Evolutionary conservation across 2,329 filamentous ascomycete genomes (phyloP).

Genomic region (Alternaria sp.): DNA sequence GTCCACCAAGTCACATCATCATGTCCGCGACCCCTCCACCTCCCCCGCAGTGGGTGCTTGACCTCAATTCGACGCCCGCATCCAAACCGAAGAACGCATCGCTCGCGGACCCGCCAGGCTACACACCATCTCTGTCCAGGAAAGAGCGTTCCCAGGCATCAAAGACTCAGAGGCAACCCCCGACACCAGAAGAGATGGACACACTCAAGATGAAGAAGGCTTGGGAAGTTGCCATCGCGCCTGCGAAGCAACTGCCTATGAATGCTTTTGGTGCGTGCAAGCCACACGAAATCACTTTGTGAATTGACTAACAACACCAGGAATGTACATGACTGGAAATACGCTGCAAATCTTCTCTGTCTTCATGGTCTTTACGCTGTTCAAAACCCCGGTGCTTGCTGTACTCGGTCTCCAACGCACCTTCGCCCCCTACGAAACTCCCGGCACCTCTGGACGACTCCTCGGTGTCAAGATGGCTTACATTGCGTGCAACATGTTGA

Average conservation of each 20-base stretch:
- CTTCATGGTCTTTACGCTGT: slow-evolving; percentile 99
- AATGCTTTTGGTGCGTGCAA: slow-evolving; percentile 79
- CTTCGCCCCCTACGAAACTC: slow-evolving; percentile 91
- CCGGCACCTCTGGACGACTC: slow-evolving; percentile 76
- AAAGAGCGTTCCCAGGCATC: slow-evolving; percentile 50
- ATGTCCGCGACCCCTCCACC: slow-evolving; percentile 49
- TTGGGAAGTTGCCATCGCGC: slow-evolving; percentile 94
- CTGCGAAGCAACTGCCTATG: slow-evolving; percentile 95
- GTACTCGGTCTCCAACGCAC: slow-evolving; percentile 82
- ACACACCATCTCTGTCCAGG: slow-evolving; percentile 62
- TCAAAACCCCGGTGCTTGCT: slow-evolving; percentile 93
- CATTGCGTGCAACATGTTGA: slow-evolving; percentile 83
- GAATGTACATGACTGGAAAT: slow-evolving; percentile 99
- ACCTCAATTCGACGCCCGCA: slow-evolving; percentile 76
- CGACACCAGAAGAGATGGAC: slow-evolving; percentile 86
- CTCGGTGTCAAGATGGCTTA: slow-evolving; percentile 88
- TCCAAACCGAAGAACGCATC: slow-evolving; percentile 71
- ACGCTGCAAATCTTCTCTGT: slow-evolving; percentile 98
- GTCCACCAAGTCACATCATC: not conserved
- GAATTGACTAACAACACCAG: slow-evolving; percentile 25
- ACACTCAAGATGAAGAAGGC: slow-evolving; percentile 97
- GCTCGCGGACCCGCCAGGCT: slow-evolving; percentile 89
- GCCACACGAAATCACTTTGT: not conserved
- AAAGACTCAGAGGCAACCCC: slow-evolving; percentile 67
- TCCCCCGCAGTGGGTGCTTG: slow-evolving; percentile 81